Base-by-base conservation (phyloP, 805 yeast genomes). In the Candida vaughaniae region DNA sequence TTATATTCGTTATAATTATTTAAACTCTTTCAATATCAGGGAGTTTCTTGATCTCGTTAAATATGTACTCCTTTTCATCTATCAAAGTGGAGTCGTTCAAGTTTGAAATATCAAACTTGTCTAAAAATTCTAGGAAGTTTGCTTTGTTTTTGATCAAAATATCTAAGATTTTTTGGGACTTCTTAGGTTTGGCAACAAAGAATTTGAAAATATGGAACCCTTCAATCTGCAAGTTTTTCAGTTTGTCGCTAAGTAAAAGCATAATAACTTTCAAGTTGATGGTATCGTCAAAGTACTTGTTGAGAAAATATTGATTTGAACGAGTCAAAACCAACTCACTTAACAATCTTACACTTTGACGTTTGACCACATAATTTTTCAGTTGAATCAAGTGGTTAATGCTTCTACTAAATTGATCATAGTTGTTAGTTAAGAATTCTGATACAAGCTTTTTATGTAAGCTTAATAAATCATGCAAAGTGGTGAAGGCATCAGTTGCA, bases 131-230 rank as follows among this genome's bases (percentile, higher is more conserved):
- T 25, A 90, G 58, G 44, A 91, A 73, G 52, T 85, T 86, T 27
- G 78, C 84, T 52, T 88, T 79, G 60, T 93, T 93, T 55, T 90
- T 89, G 31, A 81, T 77, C 47, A 93, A 68, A 15, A 91, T 85
- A 58, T 91, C 96, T 36, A 75, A 64, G 2, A 93, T 80, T 6
- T 82, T 78, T 56, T 82, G 88, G 2, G 88, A 72, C 58, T 90
- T 90, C 45, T 83, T 80, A 4, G 99, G 99, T 60, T 93, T 93
- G 4, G 96, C 98, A n/a, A 89, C 89, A 61, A 93, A 88, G 26
- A 90, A 85, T 63, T 91, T 93, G 67, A 93, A 91, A 25, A 91
- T 83, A 47, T 93, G 90, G 55, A 93, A 93, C 3, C 95, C 89
- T 58, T 93, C 98, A 37, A 78, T 62, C 56, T 90, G 96, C 41